Conservation (phyloP, 108 stramenopile species). For the Pseudonitzschia delicatissima region DNA sequence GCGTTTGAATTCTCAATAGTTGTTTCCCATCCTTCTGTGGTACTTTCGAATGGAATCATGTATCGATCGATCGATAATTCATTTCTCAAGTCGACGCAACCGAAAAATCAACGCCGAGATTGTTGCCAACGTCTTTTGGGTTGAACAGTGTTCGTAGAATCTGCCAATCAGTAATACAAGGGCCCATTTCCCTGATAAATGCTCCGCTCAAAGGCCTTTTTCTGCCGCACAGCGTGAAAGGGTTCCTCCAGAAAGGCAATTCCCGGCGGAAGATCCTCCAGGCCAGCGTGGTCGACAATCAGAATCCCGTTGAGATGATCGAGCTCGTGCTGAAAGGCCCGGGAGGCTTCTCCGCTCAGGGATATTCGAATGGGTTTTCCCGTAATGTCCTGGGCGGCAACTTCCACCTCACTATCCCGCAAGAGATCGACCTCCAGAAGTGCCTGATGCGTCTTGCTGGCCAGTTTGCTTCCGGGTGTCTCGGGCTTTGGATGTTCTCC, state of each 20-base stretch:
- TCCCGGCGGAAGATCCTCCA: background rate
- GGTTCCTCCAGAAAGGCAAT: background rate
- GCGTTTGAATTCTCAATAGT: too few species aligned
- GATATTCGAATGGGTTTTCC: slow-evolving; percentile 1
- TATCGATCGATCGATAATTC: background rate
- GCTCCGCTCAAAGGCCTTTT: background rate
- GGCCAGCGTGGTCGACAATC: background rate
- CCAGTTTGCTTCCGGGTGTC: background rate
- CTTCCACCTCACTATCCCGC: slow-evolving; percentile 2
- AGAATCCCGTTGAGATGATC: slow-evolving; percentile 5
- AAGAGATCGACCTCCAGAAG: slow-evolving; percentile 1
- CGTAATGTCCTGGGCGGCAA: background rate
- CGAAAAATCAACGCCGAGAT: too few species aligned
- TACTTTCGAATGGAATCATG: too few species aligned
- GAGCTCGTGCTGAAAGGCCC: slow-evolving; percentile 8
- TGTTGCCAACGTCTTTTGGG: too few species aligned
- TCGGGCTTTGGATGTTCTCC: too few species aligned
- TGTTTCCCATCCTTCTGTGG: too few species aligned
- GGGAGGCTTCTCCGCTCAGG: slow-evolving; percentile 1
- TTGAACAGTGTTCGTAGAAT: too few species aligned
- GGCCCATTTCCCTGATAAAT: background rate
- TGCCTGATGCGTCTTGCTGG: background rate
- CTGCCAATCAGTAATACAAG: background rate
- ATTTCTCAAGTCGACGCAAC: too few species aligned
- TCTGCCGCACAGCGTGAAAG: background rate